These are phyloP conservation scores for Drosera capensis DNA, from an alignment of 148 eudicot species.

Conservation along the genomic window DNA sequence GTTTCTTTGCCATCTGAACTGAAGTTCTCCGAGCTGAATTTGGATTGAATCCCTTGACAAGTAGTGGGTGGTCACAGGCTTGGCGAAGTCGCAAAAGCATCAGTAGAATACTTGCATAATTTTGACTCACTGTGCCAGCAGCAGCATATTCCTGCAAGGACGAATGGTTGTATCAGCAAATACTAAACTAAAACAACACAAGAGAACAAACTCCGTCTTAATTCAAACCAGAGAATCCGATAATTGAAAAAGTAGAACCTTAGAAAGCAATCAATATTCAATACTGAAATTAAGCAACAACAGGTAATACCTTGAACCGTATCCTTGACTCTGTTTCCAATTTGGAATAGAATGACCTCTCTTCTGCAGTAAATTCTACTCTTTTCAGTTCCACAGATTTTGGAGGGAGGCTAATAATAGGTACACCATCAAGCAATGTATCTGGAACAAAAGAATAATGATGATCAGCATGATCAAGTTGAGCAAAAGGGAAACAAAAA, in stretches of 20 bases:
- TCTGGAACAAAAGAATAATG: constrained; percentile 26
- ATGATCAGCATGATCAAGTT: constrained; percentile 3
- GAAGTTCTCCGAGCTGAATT: constrained; percentile 42
- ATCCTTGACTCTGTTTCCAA: constrained; percentile 76
- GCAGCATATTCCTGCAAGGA: constrained; percentile 81
- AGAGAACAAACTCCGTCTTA: too few species aligned
- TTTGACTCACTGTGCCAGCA: constrained; percentile 86
- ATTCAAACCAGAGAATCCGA: too few species aligned
- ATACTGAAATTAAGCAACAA: background rate
- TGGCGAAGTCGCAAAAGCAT: constrained; percentile 97
- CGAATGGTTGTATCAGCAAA: too few species aligned
- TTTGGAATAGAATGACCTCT: constrained; percentile 61
- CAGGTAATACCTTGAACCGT: constrained; percentile 58
- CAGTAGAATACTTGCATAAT: constrained; percentile 89
- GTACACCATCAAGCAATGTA: constrained; percentile 69
- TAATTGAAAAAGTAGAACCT: background rate
- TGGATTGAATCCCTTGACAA: constrained; percentile 60
- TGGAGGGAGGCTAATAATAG: constrained; percentile 74
- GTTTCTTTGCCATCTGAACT: constrained; percentile 38
- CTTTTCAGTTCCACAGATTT: constrained; percentile 37
- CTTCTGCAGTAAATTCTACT: constrained; percentile 65
- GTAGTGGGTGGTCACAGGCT: constrained; percentile 97
- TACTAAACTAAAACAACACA: too few species aligned
- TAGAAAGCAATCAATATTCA: background rate
- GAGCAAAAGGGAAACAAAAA: too few species aligned